Conservation (phyloP, 2,329 filamentous ascomycete genomes). For the Pseudogymnoascus sp. region DNA sequence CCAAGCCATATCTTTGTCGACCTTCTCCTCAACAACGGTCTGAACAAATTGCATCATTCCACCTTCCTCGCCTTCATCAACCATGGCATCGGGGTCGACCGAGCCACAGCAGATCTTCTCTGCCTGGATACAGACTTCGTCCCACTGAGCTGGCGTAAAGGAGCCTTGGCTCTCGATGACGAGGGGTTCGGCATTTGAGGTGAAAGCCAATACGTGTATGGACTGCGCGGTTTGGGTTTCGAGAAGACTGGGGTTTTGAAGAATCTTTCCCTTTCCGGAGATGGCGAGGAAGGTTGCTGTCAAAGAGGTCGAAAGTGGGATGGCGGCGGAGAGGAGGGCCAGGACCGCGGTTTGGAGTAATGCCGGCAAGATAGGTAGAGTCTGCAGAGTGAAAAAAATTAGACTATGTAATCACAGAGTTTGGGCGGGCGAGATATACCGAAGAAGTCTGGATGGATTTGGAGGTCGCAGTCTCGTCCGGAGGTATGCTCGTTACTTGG, state of each 20-base stretch:
- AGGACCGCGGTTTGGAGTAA: slow-evolving; percentile 73
- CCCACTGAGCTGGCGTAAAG: slow-evolving; percentile 71
- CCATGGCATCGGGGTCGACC: slow-evolving; percentile 22
- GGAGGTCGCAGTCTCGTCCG: slow-evolving; percentile 54
- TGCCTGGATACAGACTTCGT: slow-evolving; percentile 57
- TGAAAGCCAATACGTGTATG: slow-evolving; percentile 76
- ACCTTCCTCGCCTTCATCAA: slow-evolving; percentile 34
- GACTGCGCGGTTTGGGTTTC: slow-evolving; percentile 58
- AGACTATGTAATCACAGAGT: neutral
- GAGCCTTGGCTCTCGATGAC: slow-evolving; percentile 73
- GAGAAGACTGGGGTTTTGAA: slow-evolving; percentile 53
- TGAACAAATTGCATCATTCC: slow-evolving; percentile 53
- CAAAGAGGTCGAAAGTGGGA: slow-evolving; percentile 69
- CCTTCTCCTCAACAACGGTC: slow-evolving; percentile 50
- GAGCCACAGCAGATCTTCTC: slow-evolving; percentile 53
- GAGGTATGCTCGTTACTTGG: slow-evolving; percentile 63
- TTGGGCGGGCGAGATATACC: slow-evolving; percentile 34
- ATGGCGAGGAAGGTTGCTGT: slow-evolving; percentile 59
- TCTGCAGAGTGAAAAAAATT: slow-evolving; percentile 38
- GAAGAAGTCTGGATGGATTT: slow-evolving; percentile 52
- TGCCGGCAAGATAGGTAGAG: slow-evolving; percentile 70
- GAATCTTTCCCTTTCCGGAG: slow-evolving; percentile 34
- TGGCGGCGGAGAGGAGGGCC: slow-evolving; percentile 70
- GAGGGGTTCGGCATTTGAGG: slow-evolving; percentile 62
- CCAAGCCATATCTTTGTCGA: slow-evolving; percentile 48